Conservation (phyloP, 2,329 filamentous ascomycete genomes). For the Chaetomium globosum region DNA sequence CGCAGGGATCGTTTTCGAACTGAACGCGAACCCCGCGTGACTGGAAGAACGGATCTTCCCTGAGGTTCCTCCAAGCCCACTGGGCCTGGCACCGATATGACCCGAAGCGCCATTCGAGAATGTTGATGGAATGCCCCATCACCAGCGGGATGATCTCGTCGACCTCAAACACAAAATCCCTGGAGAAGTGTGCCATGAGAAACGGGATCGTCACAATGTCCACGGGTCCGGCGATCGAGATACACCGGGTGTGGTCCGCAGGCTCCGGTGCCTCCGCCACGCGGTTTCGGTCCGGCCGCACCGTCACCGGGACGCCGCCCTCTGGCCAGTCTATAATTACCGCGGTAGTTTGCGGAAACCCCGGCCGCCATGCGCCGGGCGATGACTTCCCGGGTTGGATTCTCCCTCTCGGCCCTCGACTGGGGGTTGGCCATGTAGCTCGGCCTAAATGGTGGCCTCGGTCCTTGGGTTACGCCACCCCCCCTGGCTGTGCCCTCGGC, state of each 20-base stretch:
- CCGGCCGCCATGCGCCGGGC: neutral
- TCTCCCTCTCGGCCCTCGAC: neutral
- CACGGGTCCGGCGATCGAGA: neutral
- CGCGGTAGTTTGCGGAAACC: slow-evolving; percentile 7
- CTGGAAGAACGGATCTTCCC: neutral
- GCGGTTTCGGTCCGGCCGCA: neutral
- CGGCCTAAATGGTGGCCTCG: neutral
- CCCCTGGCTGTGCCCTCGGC: neutral
- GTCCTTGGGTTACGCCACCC: no score
- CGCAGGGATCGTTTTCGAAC: slow-evolving; percentile 12
- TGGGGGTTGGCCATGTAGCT: neutral
- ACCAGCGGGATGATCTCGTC: neutral
- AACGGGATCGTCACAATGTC: neutral
- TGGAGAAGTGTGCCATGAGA: neutral
- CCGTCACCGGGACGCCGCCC: neutral
- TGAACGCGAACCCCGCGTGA: neutral
- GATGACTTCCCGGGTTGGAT: neutral
- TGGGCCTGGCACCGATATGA: slow-evolving; percentile 20
- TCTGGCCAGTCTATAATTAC: neutral
- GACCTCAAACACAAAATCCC: neutral
- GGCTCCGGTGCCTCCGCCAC: neutral
- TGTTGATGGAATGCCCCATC: neutral
- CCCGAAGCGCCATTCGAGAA: neutral
- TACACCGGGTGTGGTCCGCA: neutral
- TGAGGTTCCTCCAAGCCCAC: slow-evolving; percentile 1